Conservation (phyloP, 2,329 filamentous ascomycete species). For the Pleoardoris graminearum region DNA sequence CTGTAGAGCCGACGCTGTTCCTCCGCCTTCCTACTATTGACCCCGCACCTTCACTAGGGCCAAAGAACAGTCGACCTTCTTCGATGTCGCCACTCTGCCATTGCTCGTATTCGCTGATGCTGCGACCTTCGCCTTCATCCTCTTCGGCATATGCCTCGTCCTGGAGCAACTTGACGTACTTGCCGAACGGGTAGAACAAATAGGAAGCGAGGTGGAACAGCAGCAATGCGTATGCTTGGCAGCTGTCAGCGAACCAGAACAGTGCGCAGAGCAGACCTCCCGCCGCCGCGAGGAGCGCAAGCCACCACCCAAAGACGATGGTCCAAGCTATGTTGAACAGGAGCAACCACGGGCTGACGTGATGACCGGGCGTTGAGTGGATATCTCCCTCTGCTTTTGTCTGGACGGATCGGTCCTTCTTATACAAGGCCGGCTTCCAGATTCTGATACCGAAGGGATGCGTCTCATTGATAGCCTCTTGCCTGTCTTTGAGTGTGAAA, state of each 20-base stretch:
- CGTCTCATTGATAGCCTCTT: constrained; percentile 97
- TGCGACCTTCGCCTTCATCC: constrained; percentile 92
- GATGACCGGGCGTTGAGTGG: constrained; percentile 87
- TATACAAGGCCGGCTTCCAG: constrained; percentile 98
- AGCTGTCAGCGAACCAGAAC: constrained; percentile 76
- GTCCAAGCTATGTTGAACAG: constrained; percentile 93
- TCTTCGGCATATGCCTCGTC: constrained; percentile 94
- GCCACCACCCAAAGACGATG: constrained; percentile 93
- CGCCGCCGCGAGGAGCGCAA: constrained; percentile 73
- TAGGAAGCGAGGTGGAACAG: constrained; percentile 84
- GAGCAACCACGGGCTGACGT: constrained; percentile 80
- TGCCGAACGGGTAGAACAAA: constrained; percentile 93
- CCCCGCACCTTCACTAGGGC: constrained; percentile 68
- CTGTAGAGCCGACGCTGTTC: constrained; percentile 84
- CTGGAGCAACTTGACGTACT: constrained; percentile 89
- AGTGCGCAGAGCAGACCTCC: constrained; percentile 79
- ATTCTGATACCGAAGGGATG: constrained; percentile 98
- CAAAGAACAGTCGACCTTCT: constrained; percentile 94
- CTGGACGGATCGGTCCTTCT: constrained; percentile 94
- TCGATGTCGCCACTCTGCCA: constrained; percentile 98
- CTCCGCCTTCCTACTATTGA: constrained; percentile 85
- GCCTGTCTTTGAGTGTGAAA: constrained; percentile 95
- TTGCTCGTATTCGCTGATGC: constrained; percentile 97
- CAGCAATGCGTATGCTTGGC: constrained; percentile 80
- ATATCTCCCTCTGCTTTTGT: constrained; percentile 96